Base-by-base conservation (phyloP, 257 asterid genomes). In the Hygrophila difformis region DNA sequence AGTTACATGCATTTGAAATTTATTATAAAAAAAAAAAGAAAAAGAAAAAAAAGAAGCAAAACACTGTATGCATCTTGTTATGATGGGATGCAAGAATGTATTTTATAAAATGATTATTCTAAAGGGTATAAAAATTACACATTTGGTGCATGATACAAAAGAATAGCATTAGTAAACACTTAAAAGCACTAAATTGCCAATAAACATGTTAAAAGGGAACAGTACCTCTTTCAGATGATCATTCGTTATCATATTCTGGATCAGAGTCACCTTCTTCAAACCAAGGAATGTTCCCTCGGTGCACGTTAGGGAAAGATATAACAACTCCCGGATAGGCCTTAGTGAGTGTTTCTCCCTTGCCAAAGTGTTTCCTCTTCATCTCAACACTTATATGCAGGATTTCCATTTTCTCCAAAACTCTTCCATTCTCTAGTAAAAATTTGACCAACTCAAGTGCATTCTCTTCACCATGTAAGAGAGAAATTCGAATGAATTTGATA, bases 181-280 rank as follows among this genome's bases (percentile, higher is more conserved):
- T 33, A 2, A 9, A 33, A 33, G 37, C 3, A 33, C 10, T 33
- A 9, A 39, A 8, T 39, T 39, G 22, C 22, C 57, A 38, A 18
- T 10, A 14, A 31, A 26, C 44, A 28, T 42, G 6, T 13, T 20
- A 24, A 15, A 42, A 29, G n/a, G 47, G 41, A 54, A 42, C 9
- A 18, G 21, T 36, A 59, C 45, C 55, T 43, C 18, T 35, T n/a
- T n/a, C 17, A 15, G 39, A n/a, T n/a, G n/a, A 24, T 61, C 67
- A 61, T 15, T 39, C 55, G n/a, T n/a, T n/a, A 28, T 47, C 37
- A 10, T 42, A 33, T 45, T 53, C 67, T 26, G 51, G 44, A 53
- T 39, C 61, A 9, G 67, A 61, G 61, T 61, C 67, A 36, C 56
- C 67, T 33, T 2, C 13, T 4, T 53, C 50, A n/a, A 61, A 61